A percentile compares a stretch with the other conserved stretches of the same genome.
These are phyloP conservation scores for Fusarium bulbicola DNA, from an alignment of 2,329 filamentous ascomycete species.

Conservation along the genomic window DNA sequence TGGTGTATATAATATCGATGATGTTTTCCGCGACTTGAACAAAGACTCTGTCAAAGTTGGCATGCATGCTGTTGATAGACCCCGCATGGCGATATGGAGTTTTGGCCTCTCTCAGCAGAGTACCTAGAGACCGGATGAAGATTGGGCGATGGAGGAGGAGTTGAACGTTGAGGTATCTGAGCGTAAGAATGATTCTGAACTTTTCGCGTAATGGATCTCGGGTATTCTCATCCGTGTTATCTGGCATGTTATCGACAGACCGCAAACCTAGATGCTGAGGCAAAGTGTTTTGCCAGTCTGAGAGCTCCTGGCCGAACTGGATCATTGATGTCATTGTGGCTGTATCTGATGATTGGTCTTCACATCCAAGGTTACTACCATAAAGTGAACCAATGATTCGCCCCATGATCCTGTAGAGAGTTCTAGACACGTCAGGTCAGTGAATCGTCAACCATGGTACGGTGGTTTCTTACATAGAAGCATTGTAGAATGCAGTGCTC, in stretches of 20 bases:
- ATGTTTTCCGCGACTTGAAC: slow-evolving; percentile 8
- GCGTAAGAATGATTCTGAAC: neutral
- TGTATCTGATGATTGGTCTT: neutral
- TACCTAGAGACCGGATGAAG: neutral
- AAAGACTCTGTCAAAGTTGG: slow-evolving; percentile 8
- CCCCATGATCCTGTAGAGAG: slow-evolving; percentile 14
- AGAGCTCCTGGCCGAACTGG: slow-evolving; percentile 22
- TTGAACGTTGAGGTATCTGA: neutral
- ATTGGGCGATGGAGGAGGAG: neutral
- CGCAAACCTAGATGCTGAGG: neutral
- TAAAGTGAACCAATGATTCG: slow-evolving; percentile 19
- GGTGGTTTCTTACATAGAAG: neutral
- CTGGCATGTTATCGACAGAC: neutral
- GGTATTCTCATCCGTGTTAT: neutral
- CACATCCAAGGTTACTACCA: slow-evolving; percentile 24
- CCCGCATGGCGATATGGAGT: neutral
- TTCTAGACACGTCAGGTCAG: neutral
- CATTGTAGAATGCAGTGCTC: slow-evolving; percentile 26
- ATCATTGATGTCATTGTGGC: slow-evolving; percentile 11
- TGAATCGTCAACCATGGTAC: rapidly evolving
- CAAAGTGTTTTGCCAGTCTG: slow-evolving; percentile 15
- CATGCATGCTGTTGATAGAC: slow-evolving; percentile 12
- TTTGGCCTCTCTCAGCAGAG: neutral
- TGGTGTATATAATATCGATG: slow-evolving; percentile 11
- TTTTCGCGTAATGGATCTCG: neutral